phyloP scores from a whole-genome alignment of 2,329 filamentous ascomycete species.

The Sporothrix dimorphospora region DNA sequence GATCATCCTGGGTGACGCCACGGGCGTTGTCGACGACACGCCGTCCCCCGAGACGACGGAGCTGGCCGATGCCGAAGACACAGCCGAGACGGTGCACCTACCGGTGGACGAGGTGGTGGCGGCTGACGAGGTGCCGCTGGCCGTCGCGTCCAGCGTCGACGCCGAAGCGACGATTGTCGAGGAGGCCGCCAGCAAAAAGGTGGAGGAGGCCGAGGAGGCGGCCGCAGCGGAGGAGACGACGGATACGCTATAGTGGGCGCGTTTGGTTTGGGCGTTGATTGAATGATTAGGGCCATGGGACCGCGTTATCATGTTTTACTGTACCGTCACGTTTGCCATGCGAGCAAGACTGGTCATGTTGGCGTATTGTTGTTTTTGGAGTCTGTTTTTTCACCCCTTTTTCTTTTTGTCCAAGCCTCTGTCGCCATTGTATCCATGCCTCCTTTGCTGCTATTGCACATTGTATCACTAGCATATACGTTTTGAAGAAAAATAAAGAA shows the following conservation, averaged over 20 bases:
- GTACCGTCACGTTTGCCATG: not conserved
- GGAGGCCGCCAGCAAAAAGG: not conserved
- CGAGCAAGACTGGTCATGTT: constrained; percentile 1
- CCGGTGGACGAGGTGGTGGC: constrained; percentile 34
- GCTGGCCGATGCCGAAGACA: constrained; percentile 31
- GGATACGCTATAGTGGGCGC: constrained; percentile 1
- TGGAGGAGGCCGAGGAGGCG: not conserved
- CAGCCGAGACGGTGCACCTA: constrained; percentile 28
- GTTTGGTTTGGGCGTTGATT: not conserved
- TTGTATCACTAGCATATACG: constrained; percentile 9
- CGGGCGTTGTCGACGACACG: constrained; percentile 12
- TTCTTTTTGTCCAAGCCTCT: not conserved
- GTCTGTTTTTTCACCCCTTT: not conserved
- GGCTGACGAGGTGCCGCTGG: constrained; percentile 29
- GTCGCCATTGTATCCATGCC: not conserved
- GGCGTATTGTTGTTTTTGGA: not conserved
- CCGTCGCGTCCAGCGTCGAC: constrained; percentile 24
- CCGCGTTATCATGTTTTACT: not conserved
- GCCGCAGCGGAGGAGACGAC: not conserved
- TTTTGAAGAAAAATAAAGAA: not conserved
- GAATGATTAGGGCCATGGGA: not conserved
- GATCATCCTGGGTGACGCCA: constrained; percentile 37
- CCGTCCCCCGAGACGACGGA: constrained; percentile 32
- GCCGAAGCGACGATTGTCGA: not conserved
- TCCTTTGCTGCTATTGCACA: not conserved